Evolutionary conservation across 768 basidiomycete genomes (phyloP).

Genomic region (Suillus decipiens): DNA sequence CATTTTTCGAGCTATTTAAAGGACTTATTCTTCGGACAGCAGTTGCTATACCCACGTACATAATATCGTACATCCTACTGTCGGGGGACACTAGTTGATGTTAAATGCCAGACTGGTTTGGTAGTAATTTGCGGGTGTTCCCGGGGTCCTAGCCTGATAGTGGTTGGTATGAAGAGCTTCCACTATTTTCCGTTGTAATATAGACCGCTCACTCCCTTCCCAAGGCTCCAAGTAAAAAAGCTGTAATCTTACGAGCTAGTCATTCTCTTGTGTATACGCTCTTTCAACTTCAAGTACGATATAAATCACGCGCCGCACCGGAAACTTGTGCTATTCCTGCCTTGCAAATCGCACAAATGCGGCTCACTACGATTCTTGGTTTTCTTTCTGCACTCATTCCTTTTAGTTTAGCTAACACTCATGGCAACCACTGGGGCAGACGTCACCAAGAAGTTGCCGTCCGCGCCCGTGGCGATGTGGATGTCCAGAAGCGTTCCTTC

Average conservation of each 20-base stretch:
- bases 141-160: background rate
- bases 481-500: conserved; percentile 41
- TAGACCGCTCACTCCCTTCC: conserved; percentile 3
- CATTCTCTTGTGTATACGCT: conserved; percentile 23
- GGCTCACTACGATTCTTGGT: conserved; percentile 32
- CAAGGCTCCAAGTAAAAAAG: conserved; percentile 10
- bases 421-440: conserved; percentile 30
- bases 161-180: conserved; percentile 2
- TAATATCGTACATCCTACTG: conserved; percentile 12
- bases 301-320: conserved; percentile 5
- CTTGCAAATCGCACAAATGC: conserved; percentile 10
- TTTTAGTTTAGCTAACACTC: conserved; percentile 34
- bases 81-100: background rate
- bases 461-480: conserved; percentile 44
- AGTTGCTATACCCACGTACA: conserved; percentile 29
- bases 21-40: conserved; percentile 20
- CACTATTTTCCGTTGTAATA: background rate
- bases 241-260: conserved; percentile 19
- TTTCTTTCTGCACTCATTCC: conserved; percentile 36
- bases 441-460: conserved; percentile 53
- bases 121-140: conserved; percentile 12
- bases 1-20: conserved; percentile 18
- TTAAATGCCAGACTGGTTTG: conserved; percentile 12
- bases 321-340: background rate
- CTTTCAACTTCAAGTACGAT: conserved; percentile 15